Evolutionary conservation across 352 stramenopile genomes (phyloP).

Genomic region (Globisporangium spiculum): DNA sequence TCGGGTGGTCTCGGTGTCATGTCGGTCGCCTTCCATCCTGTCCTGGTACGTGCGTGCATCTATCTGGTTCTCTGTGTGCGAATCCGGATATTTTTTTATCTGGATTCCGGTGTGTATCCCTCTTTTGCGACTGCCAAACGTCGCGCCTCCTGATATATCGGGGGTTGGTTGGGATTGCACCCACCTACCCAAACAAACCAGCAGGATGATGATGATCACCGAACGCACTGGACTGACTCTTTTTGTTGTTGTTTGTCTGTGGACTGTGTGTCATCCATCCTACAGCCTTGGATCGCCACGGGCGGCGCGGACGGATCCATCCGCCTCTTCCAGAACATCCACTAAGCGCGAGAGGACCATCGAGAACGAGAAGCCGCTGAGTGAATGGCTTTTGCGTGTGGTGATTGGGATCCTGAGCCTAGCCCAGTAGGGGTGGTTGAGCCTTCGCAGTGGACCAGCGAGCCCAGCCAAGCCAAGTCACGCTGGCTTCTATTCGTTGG

Average conservation of each 20-base stretch:
- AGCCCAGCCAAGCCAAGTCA: neutral
- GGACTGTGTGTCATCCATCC: neutral
- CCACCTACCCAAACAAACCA: neutral
- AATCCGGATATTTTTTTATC: neutral
- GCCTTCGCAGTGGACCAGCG: neutral
- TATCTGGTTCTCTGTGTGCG: neutral
- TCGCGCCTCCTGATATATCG: neutral
- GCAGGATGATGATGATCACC: neutral
- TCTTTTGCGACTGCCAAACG: neutral
- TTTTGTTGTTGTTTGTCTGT: slow-evolving; percentile 9
- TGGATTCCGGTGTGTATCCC: neutral
- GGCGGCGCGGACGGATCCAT: slow-evolving; percentile 94
- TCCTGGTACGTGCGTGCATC: slow-evolving; percentile 73
- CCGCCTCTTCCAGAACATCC: slow-evolving; percentile 97
- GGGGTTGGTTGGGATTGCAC: neutral
- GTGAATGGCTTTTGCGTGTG: neutral
- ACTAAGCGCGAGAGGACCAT: slow-evolving; percentile 38
- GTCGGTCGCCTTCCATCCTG: slow-evolving; percentile 95
- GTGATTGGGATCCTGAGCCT: neutral
- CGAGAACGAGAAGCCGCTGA: slow-evolving; percentile 9
- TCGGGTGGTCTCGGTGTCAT: slow-evolving; percentile 95
- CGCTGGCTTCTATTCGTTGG: neutral
- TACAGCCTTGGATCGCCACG: slow-evolving; percentile 91
- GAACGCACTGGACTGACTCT: slow-evolving; percentile 37
- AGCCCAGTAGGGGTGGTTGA: neutral